phyloP scores from a whole-genome alignment of 2,329 filamentous ascomycete species.

The Sporothrix variecibatus region DNA sequence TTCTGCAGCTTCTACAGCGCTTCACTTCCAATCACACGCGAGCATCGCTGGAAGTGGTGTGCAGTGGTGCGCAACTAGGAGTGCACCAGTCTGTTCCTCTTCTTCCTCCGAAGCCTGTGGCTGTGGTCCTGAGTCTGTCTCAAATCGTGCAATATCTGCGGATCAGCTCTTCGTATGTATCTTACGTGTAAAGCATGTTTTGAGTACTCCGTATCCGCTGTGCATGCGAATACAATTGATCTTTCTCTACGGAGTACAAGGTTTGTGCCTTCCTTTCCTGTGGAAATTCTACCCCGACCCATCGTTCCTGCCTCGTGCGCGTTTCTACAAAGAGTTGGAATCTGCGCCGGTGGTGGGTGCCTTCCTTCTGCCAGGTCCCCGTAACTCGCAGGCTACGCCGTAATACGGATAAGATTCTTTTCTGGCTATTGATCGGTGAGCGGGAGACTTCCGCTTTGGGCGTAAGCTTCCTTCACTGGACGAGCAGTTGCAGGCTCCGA shows the following conservation, averaged over 20 bases:
- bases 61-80: neutral
- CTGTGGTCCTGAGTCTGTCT: conserved; percentile 3
- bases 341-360: conserved; percentile 9
- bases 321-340: conserved; percentile 16
- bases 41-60: neutral
- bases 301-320: conserved; percentile 1
- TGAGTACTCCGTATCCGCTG: neutral
- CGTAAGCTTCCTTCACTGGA: neutral
- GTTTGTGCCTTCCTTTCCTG: neutral
- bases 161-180: neutral
- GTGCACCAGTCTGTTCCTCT: neutral
- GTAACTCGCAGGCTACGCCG: neutral
- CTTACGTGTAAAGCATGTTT: no score
- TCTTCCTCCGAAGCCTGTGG: neutral
- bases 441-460: conserved; percentile 18
- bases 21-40: conserved; percentile 29
- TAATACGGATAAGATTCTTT: conserved; percentile 6
- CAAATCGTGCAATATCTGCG: conserved; percentile 12
- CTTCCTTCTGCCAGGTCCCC: neutral
- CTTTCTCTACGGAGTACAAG: neutral
- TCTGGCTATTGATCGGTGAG: conserved; percentile 11
- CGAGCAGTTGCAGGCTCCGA: neutral
- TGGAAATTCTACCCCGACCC: neutral
- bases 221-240: neutral
- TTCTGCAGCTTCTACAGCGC: conserved; percentile 23